These are phyloP conservation scores for Corymbia calophylla DNA, from an alignment of 441 rosid species.

Conservation along the genomic window DNA sequence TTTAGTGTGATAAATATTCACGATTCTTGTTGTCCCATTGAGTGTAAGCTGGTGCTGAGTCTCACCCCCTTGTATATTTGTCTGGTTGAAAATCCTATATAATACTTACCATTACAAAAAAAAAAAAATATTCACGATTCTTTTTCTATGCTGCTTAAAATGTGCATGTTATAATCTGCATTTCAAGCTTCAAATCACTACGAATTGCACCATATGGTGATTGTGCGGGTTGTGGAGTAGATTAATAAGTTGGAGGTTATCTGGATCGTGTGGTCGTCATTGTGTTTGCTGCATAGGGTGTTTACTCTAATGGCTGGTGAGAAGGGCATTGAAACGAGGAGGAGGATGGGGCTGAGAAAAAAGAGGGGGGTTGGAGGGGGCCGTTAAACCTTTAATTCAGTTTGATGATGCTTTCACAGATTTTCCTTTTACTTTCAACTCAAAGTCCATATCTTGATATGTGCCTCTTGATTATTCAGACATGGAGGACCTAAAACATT, in stretches of 20 bases:
- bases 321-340: too few species aligned
- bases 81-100: too few species aligned
- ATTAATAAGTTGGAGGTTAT: not conserved
- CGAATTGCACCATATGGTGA: not conserved
- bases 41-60: too few species aligned
- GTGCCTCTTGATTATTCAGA: conserved; percentile 28
- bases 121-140: not conserved
- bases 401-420: not conserved
- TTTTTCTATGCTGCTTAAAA: not conserved
- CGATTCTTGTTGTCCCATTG: too few species aligned
- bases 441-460: not conserved
- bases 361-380: not conserved
- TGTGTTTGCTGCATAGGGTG: too few species aligned
- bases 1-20: not conserved
- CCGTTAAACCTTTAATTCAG: not conserved
- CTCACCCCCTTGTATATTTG: too few species aligned
- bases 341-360: too few species aligned
- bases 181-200: not conserved
- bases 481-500: conserved; percentile 67
- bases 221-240: not conserved
- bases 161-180: not conserved
- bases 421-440: not conserved
- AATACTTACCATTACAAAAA: too few species aligned
- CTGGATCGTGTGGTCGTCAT: not conserved
- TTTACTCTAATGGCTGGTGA: too few species aligned